Conservation (phyloP, 768 basidiomycete species). For the Leucocoprinus sp. region DNA sequence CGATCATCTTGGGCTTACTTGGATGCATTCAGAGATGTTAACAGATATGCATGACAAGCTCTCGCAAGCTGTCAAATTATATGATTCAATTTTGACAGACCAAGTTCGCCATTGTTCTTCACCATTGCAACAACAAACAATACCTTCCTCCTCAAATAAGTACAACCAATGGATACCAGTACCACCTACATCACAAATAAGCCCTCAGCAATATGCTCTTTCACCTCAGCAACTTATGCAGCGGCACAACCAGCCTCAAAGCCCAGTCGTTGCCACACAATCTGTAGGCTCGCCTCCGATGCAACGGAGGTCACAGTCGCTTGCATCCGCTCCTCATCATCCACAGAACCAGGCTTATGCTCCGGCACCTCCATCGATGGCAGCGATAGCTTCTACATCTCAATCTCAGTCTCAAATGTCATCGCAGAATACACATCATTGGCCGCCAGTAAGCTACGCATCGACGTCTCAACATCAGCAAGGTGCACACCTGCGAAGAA, state of each 20-base stretch:
- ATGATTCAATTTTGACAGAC: constrained; percentile 81
- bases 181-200: constrained; percentile 18
- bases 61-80: constrained; percentile 85
- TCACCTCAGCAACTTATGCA: constrained; percentile 17
- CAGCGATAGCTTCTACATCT: constrained; percentile 18
- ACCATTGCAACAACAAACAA: constrained; percentile 12
- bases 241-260: constrained; percentile 13
- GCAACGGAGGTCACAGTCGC: constrained; percentile 18
- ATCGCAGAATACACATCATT: constrained; percentile 5
- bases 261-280: constrained; percentile 18
- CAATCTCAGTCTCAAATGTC: constrained; percentile 11
- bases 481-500: constrained; percentile 19
- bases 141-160: background rate
- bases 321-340: constrained; percentile 11
- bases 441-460: constrained; percentile 15
- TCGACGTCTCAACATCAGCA: constrained; percentile 15
- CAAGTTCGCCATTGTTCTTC: constrained; percentile 62
- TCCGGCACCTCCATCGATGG: constrained; percentile 13
- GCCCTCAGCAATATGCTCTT: constrained; percentile 29
- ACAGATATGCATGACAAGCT: constrained; percentile 93
- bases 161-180: constrained; percentile 10
- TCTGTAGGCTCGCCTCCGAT: constrained; percentile 19
- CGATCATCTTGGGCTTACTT: background rate
- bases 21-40: constrained; percentile 54
- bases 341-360: constrained; percentile 8